Base-by-base conservation (phyloP, 2,329 filamentous ascomycete species). In the Trichophyton mentagrophytes region DNA sequence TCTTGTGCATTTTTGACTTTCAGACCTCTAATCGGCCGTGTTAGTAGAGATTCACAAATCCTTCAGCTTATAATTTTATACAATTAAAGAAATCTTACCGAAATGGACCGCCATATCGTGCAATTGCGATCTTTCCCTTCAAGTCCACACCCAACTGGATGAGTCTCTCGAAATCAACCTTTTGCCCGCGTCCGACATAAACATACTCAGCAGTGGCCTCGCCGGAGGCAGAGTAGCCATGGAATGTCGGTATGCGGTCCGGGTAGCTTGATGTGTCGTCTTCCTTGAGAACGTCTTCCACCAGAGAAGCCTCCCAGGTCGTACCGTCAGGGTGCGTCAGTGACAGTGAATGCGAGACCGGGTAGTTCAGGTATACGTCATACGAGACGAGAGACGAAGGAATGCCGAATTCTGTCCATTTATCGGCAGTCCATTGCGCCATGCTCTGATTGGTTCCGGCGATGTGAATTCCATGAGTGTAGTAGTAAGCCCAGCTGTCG, bases 1-100 rank as follows among this genome's bases (percentile, higher is more conserved):
- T 75, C 72, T 60, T 77, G 73, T 3, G 77, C 74, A 59, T 77
- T 78, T 67, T 78, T 78, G 27, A 79, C 76, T 61, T 79, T 79
- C 25, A 78, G 67, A 2, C 76, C 77, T 59, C 77, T 71, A 55
- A 38, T 53, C 22, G 5, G 33, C 13, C 7, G 13, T 15, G 20
- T 53, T 33, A 53, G 49, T 7, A 51, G 8, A 56, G 1, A 38
- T 13, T 3, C 11, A 38, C 33, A 38, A 38, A 38, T 38, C 33
- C 6, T 30, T 30, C 27, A 30, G 27, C 27, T 13, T 13, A 56
- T 36, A 44, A 17, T n/a, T 44, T n/a, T 44, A 8, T n/a, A 15
- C 15, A 44, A 44, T n/a, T 20, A 36, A 25, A 5, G 46, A 30
- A 25, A 44, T 9, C 55, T 40, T 57, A 65, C 64, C 64, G 61